Conservation (phyloP, 208 protist genomes). For the Trypanosoma cruzi region DNA sequence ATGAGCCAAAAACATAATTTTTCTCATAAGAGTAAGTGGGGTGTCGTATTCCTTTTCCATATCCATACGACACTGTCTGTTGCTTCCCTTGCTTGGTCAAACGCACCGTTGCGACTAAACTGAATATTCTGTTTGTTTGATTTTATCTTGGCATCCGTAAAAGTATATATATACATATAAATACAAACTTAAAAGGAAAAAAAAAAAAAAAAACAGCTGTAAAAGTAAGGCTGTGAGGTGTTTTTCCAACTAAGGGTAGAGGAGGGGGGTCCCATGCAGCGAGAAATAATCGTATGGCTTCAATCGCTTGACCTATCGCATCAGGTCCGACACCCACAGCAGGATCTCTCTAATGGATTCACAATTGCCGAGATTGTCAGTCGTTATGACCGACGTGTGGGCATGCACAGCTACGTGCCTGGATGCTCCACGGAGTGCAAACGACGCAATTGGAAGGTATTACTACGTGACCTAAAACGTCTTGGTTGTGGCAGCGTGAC, state of each 20-base stretch:
- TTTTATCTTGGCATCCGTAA: too few relatives aligned
- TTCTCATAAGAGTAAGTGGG: background rate
- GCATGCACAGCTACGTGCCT: conserved; percentile 86
- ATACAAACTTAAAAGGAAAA: background rate
- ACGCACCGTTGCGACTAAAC: background rate
- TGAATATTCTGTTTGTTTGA: too few relatives aligned
- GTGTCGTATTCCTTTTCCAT: background rate
- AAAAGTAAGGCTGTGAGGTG: background rate
- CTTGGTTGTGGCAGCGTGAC: conserved; percentile 55
- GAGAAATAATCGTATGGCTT: conserved; percentile 96
- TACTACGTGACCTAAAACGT: conserved; percentile 51
- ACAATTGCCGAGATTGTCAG: conserved; percentile 94
- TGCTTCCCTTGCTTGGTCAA: background rate
- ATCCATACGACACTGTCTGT: background rate
- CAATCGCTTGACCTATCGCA: conserved; percentile 93
- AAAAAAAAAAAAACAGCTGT: background rate
- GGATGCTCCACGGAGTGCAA: conserved; percentile 76
- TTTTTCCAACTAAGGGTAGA: background rate
- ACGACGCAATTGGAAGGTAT: conserved; percentile 89
- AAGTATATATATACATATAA: background rate
- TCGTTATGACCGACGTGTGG: conserved; percentile 76
- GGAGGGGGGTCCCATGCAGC: conserved; percentile 54
- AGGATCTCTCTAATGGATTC: conserved; percentile 96
- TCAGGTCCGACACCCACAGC: conserved; percentile 88
- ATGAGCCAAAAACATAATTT: background rate